These are phyloP conservation scores for Yamadazyma friedrichii DNA, from an alignment of 1,139 yeast genomes.

Conservation along the genomic window DNA sequence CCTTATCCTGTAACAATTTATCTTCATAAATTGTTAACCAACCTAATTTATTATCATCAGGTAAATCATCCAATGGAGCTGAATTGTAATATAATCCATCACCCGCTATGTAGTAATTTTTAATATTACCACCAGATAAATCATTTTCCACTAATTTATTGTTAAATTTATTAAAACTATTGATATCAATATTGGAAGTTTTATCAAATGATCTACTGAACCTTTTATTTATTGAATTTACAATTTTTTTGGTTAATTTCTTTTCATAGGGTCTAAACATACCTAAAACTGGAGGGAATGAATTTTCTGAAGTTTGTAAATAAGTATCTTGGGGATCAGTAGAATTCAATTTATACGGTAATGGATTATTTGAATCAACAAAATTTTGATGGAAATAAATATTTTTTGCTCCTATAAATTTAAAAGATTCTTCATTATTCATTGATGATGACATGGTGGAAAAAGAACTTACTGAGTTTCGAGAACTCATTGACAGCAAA, in stretches of 20 bases:
- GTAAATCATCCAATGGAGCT: slow-evolving; percentile 57
- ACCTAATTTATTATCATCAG: slow-evolving; percentile 58
- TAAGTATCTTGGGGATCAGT: slow-evolving; percentile 30
- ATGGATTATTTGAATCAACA: slow-evolving; percentile 13
- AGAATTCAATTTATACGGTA: slow-evolving; percentile 18
- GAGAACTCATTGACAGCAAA: not conserved
- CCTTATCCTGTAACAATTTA: slow-evolving; percentile 27
- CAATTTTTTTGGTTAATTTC: slow-evolving; percentile 39
- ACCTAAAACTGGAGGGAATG: slow-evolving; percentile 43
- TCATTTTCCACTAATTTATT: slow-evolving; percentile 20
- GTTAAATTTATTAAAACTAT: slow-evolving; percentile 10
- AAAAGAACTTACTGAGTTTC: not conserved
- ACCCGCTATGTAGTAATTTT: slow-evolving; percentile 46
- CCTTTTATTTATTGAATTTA: slow-evolving; percentile 22
- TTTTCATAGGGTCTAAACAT: slow-evolving; percentile 56
- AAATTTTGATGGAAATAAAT: slow-evolving; percentile 33
- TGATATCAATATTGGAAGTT: slow-evolving; percentile 4
- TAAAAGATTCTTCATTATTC: slow-evolving; percentile 16
- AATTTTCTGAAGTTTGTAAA: slow-evolving; percentile 21
- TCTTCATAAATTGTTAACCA: slow-evolving; percentile 65
- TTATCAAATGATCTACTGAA: slow-evolving; percentile 10
- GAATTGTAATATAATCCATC: slow-evolving; percentile 50
- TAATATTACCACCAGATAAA: slow-evolving; percentile 29
- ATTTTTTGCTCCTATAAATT: slow-evolving; percentile 27
- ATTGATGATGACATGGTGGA: not conserved